Evolutionary conservation across 495 filamentous ascomycete genomes (phyloP).

Genomic region (Podospora sp.): DNA sequence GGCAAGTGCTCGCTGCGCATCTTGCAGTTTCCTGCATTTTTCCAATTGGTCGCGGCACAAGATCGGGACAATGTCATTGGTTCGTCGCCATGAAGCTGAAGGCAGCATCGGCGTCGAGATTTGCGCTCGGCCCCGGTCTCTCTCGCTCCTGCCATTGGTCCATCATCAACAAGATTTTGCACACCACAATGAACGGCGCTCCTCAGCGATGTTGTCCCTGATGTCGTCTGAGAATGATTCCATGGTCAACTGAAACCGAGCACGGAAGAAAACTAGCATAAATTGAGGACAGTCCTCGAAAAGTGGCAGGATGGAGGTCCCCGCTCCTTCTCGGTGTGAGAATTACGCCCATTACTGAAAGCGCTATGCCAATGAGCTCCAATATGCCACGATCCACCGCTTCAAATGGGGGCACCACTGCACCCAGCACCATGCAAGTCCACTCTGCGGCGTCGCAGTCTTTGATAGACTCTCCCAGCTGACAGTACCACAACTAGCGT

Average conservation of each 20-base stretch:
- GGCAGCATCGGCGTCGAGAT: not conserved
- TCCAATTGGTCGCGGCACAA: not conserved
- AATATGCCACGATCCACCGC: no score
- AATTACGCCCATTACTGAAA: no score
- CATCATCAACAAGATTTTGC: constrained; percentile 7
- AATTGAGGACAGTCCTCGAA: not conserved
- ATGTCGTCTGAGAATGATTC: constrained; percentile 1
- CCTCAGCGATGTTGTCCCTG: not conserved
- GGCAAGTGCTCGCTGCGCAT: not conserved
- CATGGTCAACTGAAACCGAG: not conserved
- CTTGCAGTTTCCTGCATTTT: not conserved
- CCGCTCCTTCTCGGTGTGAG: no score
- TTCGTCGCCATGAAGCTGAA: constrained; percentile 8
- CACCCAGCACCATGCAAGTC: no score
- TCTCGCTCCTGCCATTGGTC: not conserved
- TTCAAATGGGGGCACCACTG: no score
- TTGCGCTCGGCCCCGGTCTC: not conserved
- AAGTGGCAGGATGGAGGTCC: not conserved
- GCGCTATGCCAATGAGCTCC: not conserved
- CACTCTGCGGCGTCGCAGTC: no score
- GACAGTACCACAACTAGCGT: not conserved
- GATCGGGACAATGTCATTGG: not conserved
- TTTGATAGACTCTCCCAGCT: no score
- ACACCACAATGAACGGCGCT: not conserved
- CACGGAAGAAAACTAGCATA: not conserved